phyloP scores from a whole-genome alignment of 2,329 filamentous ascomycete genomes.

The Ustilaginoidea virens region DNA sequence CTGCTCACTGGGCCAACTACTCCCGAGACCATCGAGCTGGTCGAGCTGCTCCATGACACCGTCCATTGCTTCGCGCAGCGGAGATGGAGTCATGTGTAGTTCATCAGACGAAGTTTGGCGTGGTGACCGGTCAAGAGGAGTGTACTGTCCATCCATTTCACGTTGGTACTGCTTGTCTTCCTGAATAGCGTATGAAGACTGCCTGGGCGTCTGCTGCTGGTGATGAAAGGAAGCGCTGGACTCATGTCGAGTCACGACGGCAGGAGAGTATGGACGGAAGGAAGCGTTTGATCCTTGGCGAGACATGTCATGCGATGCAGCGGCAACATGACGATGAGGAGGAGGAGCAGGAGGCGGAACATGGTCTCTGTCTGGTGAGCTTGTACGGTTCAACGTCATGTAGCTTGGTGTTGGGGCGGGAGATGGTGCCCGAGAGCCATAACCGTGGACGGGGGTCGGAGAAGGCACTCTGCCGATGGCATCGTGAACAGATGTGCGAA shows the following conservation, averaged over 20 bases:
- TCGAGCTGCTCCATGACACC: constrained; percentile 93
- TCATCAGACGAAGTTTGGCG: constrained; percentile 51
- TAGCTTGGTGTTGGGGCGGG: constrained; percentile 10
- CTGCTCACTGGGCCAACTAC: constrained; percentile 34
- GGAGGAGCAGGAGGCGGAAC: constrained; percentile 72
- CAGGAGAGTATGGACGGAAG: constrained; percentile 13
- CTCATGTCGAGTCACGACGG: constrained; percentile 17
- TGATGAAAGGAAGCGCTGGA: constrained; percentile 19
- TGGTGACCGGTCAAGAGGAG: constrained; percentile 45
- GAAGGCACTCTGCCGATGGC: constrained; percentile 8
- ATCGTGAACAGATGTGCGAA: constrained; percentile 10
- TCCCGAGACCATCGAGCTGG: constrained; percentile 46
- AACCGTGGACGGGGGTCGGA: constrained; percentile 12
- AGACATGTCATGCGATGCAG: constrained; percentile 9
- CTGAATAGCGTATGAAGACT: constrained; percentile 25
- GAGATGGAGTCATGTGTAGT: constrained; percentile 69
- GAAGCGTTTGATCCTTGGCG: constrained; percentile 23
- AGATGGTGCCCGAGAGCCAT: constrained; percentile 17
- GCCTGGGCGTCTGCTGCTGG: constrained; percentile 15
- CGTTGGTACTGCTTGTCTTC: constrained; percentile 17
- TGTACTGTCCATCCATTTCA: constrained; percentile 23
- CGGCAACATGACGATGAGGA: constrained; percentile 56
- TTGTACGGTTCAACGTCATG: constrained; percentile 10
- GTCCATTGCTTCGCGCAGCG: constrained; percentile 88
- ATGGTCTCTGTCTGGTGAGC: constrained; percentile 27